phyloP scores from a whole-genome alignment of 768 basidiomycete species.

The Psilocybe tampanensis region DNA sequence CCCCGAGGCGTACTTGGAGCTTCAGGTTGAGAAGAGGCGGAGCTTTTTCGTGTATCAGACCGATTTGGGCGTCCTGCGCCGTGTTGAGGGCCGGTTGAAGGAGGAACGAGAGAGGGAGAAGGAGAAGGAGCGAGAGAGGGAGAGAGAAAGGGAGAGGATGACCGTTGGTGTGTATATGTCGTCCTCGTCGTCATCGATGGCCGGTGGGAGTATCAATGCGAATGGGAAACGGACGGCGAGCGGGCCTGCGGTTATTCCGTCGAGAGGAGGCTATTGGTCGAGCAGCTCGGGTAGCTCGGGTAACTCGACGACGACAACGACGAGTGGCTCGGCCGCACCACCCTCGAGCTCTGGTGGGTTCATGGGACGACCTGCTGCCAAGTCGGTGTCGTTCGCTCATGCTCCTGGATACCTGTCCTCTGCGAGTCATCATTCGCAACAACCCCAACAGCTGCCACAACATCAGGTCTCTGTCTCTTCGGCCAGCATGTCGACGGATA shows the following conservation, averaged over 20 bases:
- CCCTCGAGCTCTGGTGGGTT: conserved; percentile 12
- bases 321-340: not conserved
- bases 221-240: conserved; percentile 34
- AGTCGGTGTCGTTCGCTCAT: conserved; percentile 51
- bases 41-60: conserved; percentile 91
- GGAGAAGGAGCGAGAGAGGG: conserved; percentile 33
- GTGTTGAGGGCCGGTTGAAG: conserved; percentile 58
- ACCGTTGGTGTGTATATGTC: conserved; percentile 28
- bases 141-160: conserved; percentile 32
- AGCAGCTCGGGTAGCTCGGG: not conserved
- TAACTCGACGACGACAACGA: not conserved
- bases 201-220: conserved; percentile 25
- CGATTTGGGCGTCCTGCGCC: conserved; percentile 73
- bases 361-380: conserved; percentile 47
- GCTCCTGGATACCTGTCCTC: conserved; percentile 19
- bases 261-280: conserved; percentile 13
- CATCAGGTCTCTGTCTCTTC: not conserved
- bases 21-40: conserved; percentile 68
- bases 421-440: conserved; percentile 10
- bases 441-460: conserved; percentile 1
- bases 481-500: not conserved
- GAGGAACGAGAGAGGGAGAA: conserved; percentile 44
- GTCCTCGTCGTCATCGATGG: not conserved
- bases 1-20: too few species aligned
- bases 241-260: conserved; percentile 13